Base-by-base conservation (phyloP, 1,284 basidiomycete genomes). In the Rhodotorula sp. region DNA sequence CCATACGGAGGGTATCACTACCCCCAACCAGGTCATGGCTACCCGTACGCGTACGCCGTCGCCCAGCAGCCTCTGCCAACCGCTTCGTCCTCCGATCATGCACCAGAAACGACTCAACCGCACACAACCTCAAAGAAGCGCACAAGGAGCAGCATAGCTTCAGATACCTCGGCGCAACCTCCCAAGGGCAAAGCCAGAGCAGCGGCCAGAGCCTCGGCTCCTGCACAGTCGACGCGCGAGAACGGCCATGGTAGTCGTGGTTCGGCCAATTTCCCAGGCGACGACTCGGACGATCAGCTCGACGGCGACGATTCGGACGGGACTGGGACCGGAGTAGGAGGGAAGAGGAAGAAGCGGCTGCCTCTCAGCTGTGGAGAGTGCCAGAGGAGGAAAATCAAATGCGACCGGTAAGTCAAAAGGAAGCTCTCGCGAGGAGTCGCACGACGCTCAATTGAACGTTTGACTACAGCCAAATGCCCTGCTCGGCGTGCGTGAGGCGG, bases 371-470 rank as follows among this genome's bases (percentile, higher is more conserved):
- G 71, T 63, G 57, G 60, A 0, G 66, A 75, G 12, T 75, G 74
- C 46, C 61, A 51, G 10, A 16, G 71, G 31, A 46, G 71, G 26
- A 70, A 72, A 65, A 76, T 76, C 67, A 71, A 70, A 48, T 76
- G 52, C 51, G 39, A 39, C 39, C 39, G 39, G 39, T 39, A 39
- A 39, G 39, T 39, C 39, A 12, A 39, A 39, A 39, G 39, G 39
- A 39, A 39, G 39, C 39, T 39, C 12, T 39, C 39, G 39, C 12
- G 39, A 39, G 39, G 10, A 39, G 39, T 39, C 39, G 39, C 39
- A 39, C 39, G 39, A 12, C 39, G 39, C 39, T 39, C 39, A 39
- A 39, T 10, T 39, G 39, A 39, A 39, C 6, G 39, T 39, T 39
- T 12, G 6, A 12, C 39, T 57, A 54, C 21, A 23, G 54, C 7